Evolutionary conservation across 179 eudicot genomes (phyloP), one percentile per base, ranked within the genome.

Genomic region (Drosera spatulata): DNA sequence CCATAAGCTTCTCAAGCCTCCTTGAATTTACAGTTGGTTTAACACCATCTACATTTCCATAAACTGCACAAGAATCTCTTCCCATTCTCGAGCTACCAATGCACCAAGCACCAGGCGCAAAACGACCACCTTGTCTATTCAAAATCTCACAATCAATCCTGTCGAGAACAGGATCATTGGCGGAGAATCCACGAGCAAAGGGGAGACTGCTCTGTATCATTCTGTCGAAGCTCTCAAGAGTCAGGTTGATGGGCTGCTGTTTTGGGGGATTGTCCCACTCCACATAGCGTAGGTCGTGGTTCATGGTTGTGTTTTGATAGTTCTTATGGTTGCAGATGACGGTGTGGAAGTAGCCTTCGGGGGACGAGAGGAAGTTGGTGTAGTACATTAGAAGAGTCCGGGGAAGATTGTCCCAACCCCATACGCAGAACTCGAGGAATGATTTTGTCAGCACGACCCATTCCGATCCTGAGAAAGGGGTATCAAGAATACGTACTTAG

Each of bases 361-460:
- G 91, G 3, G 91, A 81, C 22, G 91, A 84, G 46, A 84, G 76
- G 50, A 84, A 77, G 68, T 84, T 84, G 68, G 90, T 85, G 54
- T 84, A 81, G 66, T 84, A 84, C 90, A 84, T 84, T 54, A 84
- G 64, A 42, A 81, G 74, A 43, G 60, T 73, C 65, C 87, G 77
- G 2, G 91, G 91, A 13, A 82, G 80, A 64, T 81, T 79, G 63
- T 84, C 87, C 91, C 91, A 84, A 41, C 91, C 87, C 91, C 81
- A 79, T 65, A 84, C 14, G 56, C 84, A 79, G 63, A 72, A 84
- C 64, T 84, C 91, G 10, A 82, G 67, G 43, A 81, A 84, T 7
- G 91, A 78, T 11, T 83, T 79, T 66, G 91, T 77, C 41, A 82
- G 86, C 91, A 82, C 79, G 85, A 79, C 82, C 91, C 91, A 84